Base-by-base conservation (phyloP, 2,329 filamentous ascomycete species). In the Exophiala dermatitidis region DNA sequence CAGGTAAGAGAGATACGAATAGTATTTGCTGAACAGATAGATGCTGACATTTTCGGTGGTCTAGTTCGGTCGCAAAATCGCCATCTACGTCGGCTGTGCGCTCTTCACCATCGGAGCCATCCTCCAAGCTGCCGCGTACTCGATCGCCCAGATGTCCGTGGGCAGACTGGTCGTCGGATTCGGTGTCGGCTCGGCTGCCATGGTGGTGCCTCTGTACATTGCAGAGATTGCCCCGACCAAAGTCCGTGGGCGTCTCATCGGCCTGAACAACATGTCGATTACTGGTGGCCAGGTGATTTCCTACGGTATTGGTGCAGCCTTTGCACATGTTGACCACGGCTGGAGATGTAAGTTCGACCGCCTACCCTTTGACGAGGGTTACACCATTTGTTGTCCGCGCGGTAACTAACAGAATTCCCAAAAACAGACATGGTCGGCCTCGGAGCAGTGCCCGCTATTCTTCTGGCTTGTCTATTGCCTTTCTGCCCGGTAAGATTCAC, bases 261-360 rank as follows among this genome's bases (percentile, higher is more conserved):
- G 67, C 1, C 63, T 78, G 28, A 84, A 88, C 56, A 82, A 85
- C 30, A 72, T 96, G 29, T 89, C 93, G 60, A 85, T 96, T 52
- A 95, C 90, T 0, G 74, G 87, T 6, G 91, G 91, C 0, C 90
- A 96, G 70, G 87, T 95, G 1, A 79, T 94, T 10, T 90, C 90
- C 1, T 96, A 96, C 68, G 68, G 93, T 1, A 72, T 90, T 5
- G 91, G 90, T 1, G 95, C 87, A 84, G 68, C 77, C 0, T 84
- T 95, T 74, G 73, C 46, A 77, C 82, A 5, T 76, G 79, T 8
- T 29, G 7, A 12, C 3, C 41, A 72, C 12, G 48, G 48, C 5
- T 51, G 48, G 48, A 31, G 48, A 34, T 46, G 36, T 38, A 38
- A 38, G 36, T 37, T n/a, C 1, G 7, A n/a, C n/a, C n/a, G 1